phyloP scores from a whole-genome alignment of 148 eudicot genomes.

The Rhododendron kiyosumense region DNA sequence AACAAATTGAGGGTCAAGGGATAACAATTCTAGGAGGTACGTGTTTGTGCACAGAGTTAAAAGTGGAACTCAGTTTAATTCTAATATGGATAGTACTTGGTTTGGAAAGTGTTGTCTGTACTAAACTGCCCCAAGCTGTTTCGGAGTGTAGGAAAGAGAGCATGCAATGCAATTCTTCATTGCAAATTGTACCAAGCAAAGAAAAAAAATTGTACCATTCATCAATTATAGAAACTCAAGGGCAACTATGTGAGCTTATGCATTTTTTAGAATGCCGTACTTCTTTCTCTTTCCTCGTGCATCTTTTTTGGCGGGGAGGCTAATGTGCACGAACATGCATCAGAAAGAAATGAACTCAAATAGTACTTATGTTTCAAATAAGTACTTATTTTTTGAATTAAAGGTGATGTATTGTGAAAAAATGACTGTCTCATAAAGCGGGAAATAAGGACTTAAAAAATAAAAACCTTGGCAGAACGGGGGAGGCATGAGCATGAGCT shows the following conservation, averaged over 20 bases:
- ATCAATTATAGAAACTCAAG: neutral
- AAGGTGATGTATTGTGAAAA: no score
- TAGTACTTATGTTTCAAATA: no score
- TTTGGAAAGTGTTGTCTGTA: neutral
- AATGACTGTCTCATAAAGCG: no score
- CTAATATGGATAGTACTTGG: neutral
- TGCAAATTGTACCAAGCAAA: neutral
- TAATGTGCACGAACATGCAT: neutral
- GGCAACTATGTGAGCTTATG: neutral
- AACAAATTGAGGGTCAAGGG: slow-evolving; percentile 64
- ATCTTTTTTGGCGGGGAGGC: neutral
- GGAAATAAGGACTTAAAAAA: no score
- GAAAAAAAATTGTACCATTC: neutral
- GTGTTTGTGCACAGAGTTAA: slow-evolving; percentile 9
- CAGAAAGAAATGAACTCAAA: neutral
- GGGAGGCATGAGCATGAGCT: neutral
- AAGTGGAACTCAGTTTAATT: neutral
- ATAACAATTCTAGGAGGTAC: slow-evolving; percentile 86
- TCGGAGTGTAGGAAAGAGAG: neutral
- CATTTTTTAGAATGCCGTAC: neutral
- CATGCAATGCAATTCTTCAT: neutral
- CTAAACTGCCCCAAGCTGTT: neutral
- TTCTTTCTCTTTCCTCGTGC: neutral
- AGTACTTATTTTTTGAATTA: no score
- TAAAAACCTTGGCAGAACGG: no score